Evolutionary conservation across 1,284 basidiomycete genomes (phyloP).

Genomic region (Trichosporon sp.): DNA sequence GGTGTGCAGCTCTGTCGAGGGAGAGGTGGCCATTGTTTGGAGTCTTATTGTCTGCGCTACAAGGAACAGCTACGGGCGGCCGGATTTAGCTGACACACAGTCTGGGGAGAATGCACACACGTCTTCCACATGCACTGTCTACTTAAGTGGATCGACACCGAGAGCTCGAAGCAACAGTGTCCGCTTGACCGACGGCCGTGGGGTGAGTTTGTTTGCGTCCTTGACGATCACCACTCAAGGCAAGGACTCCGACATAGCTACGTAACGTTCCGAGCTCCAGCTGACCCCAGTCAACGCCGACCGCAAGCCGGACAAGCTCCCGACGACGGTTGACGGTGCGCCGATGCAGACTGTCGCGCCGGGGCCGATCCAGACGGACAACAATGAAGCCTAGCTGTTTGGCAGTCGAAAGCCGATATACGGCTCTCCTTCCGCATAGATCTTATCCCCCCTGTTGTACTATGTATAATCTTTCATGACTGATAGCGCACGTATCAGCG

Average conservation of each 20-base stretch:
- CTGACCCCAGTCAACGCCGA: slow-evolving; percentile 47
- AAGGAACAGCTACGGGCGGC: neutral
- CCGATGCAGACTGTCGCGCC: slow-evolving; percentile 46
- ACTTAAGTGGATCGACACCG: slow-evolving; percentile 87
- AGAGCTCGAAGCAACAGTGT: slow-evolving; percentile 84
- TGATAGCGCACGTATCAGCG: neutral
- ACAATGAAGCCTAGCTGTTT: neutral
- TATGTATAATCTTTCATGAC: neutral
- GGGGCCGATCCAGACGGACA: slow-evolving; percentile 36
- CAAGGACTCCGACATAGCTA: too few relatives aligned
- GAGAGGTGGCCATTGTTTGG: neutral
- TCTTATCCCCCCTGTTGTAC: neutral
- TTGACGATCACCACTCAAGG: too few relatives aligned
- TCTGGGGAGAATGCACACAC: slow-evolving; percentile 94
- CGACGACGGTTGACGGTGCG: slow-evolving; percentile 45
- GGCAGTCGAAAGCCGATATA: neutral
- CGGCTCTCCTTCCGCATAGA: neutral
- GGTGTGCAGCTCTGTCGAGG: neutral
- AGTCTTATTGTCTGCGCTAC: neutral
- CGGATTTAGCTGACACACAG: slow-evolving; percentile 46
- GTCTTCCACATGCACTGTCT: slow-evolving; percentile 95
- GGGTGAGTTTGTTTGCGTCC: slow-evolving; percentile 64
- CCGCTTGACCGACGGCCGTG: slow-evolving; percentile 90
- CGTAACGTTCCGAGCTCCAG: neutral
- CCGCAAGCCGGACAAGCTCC: slow-evolving; percentile 49